Conservation (phyloP, 495 filamentous ascomycete genomes). For the Trichoderma erinaceum region DNA sequence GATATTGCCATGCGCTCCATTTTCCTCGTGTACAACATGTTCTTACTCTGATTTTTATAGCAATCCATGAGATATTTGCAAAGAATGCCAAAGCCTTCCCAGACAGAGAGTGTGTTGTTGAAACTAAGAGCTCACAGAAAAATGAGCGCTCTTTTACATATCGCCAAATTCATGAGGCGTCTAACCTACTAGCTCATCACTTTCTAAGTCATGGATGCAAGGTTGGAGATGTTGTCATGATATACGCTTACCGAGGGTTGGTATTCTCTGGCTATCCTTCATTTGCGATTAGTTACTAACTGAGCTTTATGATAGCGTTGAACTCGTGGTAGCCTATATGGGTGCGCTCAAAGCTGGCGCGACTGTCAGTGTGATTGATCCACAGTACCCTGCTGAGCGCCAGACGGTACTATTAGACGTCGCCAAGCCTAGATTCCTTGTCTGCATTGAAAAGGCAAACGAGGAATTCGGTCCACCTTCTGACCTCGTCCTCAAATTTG, state of each 20-base stretch:
- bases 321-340: slow-evolving; percentile 52
- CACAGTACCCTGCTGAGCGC: slow-evolving; percentile 68
- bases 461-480: slow-evolving; percentile 56
- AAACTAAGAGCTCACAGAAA: slow-evolving; percentile 52
- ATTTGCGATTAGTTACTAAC: not conserved
- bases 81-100: slow-evolving; percentile 54
- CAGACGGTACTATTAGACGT: slow-evolving; percentile 77
- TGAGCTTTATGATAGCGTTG: slow-evolving; percentile 31
- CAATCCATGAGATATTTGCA: slow-evolving; percentile 73
- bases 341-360: slow-evolving; percentile 47
- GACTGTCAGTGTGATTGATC: slow-evolving; percentile 64
- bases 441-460: slow-evolving; percentile 65
- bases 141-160: slow-evolving; percentile 62
- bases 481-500: slow-evolving; percentile 54
- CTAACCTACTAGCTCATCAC: slow-evolving; percentile 65
- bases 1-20: not conserved
- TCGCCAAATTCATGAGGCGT: slow-evolving; percentile 65
- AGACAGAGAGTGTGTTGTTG: slow-evolving; percentile 64
- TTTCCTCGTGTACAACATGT: not conserved
- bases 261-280: not conserved
- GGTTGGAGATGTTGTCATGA: slow-evolving; percentile 73
- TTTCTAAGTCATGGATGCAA: slow-evolving; percentile 58
- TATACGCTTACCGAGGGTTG: slow-evolving; percentile 59
- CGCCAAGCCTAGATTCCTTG: slow-evolving; percentile 62
- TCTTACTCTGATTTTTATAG: not conserved